Evolutionary conservation across 1,284 basidiomycete species (phyloP), one percentile per base, ranked within the genome.

Genomic region (Marasmius oreades): DNA sequence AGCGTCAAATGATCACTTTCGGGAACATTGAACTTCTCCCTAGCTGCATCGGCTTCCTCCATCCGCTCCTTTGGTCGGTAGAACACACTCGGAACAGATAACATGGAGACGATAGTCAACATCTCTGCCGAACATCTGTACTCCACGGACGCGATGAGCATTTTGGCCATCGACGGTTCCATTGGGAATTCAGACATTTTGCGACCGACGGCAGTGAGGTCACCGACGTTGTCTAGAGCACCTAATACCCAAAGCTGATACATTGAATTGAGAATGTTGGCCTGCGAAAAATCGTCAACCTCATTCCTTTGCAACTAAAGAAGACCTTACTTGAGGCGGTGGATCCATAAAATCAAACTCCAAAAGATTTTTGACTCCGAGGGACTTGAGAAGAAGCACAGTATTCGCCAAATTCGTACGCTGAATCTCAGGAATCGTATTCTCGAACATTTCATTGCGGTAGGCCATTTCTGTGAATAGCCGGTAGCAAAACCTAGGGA

Each of bases 311-410:
- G 79, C 79, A 60, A 80, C 79, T 62, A 78, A 76, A 48, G 79
- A 73, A 48, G 79, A 69, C 60, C n/a, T n/a, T 62, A 84, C 83
- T 86, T 95, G 76, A 75, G 72, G 95, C 11, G 97, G 97, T 8
- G 97, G 97, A 70, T 99, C 97, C 97, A 99, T 99, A 69, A 99
- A 99, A 74, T 99, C 95, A 70, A 99, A 99, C 67, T 98, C 95
- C 48, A 99, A 84, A 51, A 98, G 76, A 67, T 99, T 94, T 74
- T 95, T 96, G 55, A 99, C 97, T 18, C 97, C 97, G 1, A 99
- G 77, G 2, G 93, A 95, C 70, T 98, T 99, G 57, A 99, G 80
- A 28, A 98, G 72, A 23, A 99, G 72, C 0, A 99, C 96, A 0
- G 96, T 98, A 71, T 97, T 99, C 34, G 95, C 95, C 56, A 99